Evolutionary conservation across 345 rosid genomes (phyloP), one percentile per base, ranked within the genome.

Genomic region (Linum usitatissimum): DNA sequence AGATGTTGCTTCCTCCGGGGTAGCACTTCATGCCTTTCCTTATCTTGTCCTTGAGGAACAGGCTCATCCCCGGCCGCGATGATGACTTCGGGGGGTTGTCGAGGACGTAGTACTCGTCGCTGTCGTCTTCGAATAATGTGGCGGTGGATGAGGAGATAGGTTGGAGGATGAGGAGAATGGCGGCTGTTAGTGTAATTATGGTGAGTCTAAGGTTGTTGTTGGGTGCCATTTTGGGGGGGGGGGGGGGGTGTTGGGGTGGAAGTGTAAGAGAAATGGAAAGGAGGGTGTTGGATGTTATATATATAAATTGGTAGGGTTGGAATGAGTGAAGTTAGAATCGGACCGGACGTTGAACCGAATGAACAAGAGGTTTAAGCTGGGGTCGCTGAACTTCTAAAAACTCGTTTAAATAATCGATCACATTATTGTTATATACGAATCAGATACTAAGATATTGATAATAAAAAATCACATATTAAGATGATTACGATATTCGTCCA

Each of bases 1-100:
- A 85, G 17, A 83, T 73, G 60, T 74, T 86, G 61, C 64, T 0
- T 3, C 30, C 9, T 6, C 2, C 42, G 1, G 71, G 53, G 40
- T 68, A 21, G 40, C 95, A 86, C 17, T 31, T 69, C 31, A 68
- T 18, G 1, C 90, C 85, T 74, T 86, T 84, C 73, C 66, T 81
- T 42, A 80, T 79, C 2, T 61, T 17, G 4, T 51, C 45, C 0
- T 64, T 60, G 19, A 80, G 54, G 66, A 79, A 68, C 30, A 75
- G 71, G 72, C 84, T 79, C 38, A 34, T 34, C 8, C 6, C 5
- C 38, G 38, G 38, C 61, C 80, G 69, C 1, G 77, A 51, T 30
- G 60, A 56, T 56, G 15, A 56, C 0, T 31, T 62, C 12, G 19
- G 5, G 0, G 77, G 81, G 59, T 39, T 53, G 65, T 80, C 84